Evolutionary conservation across 306 rosid species (phyloP), one percentile per base, ranked within the genome.

Genomic region (Psophocarpus tetragonolobus): DNA sequence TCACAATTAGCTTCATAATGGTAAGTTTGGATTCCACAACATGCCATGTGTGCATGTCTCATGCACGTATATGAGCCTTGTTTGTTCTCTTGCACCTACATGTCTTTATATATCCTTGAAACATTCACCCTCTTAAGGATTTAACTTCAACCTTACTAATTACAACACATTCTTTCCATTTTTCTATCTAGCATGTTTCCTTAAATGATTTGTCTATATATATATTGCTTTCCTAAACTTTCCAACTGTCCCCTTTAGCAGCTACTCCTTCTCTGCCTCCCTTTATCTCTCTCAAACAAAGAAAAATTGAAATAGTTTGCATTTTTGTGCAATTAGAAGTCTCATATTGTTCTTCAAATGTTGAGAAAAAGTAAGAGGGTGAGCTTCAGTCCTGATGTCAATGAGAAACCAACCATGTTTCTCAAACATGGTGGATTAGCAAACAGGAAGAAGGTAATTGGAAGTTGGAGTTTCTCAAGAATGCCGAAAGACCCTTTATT

Each of bases 311-410:
- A 82, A 23, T 24, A 56, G 27, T 60, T 45, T 44, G 61, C 68
- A n/a, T 42, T 73, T 73, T 62, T 68, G 24, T 69, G 48, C 35
- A 4, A 45, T 36, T 74, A 56, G 42, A 56, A 58, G 18, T 53
- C 36, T 61, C 15, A 30, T 44, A 12, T 64, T 53, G 27, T 56
- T 50, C 50, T 50, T 54, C 13, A 76, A 51, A 95, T 95, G 99
- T 79, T 92, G 50, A 88, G 89, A 69, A 87, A 79, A 76, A 81
- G 86, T 77, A 88, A 73, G 70, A 84, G 92, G 39, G 88, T 85
- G 74, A 83, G 91, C 80, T 91, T 90, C 79, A 92, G 97, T 81
- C 91, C 93, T 32, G 94, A 90, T 61, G 83, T 87, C n/a, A 79
- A 87, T 68, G 96, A 91, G 84, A 78, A 83, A 68, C 93, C 91